These are phyloP conservation scores for Gnetum montanum DNA, from an alignment of 75 land plant species.

Conservation along the genomic window DNA sequence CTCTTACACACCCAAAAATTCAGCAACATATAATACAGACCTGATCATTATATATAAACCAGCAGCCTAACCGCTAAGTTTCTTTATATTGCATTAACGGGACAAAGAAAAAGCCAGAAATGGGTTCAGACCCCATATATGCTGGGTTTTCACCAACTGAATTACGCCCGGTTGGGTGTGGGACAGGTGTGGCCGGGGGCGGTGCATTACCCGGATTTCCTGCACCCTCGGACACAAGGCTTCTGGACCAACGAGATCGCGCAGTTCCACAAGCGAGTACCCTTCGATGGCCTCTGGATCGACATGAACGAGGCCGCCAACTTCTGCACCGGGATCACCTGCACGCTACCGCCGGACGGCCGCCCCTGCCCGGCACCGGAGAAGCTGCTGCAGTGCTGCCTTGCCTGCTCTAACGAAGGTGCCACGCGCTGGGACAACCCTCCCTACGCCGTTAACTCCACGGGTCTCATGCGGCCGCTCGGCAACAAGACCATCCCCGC, in stretches of 20 bases:
- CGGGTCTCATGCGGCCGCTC: constrained; percentile 25
- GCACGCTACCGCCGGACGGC: constrained; percentile 36
- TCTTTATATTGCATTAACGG: no score
- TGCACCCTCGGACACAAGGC: constrained; percentile 39
- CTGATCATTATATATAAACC: no score
- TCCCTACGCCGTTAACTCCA: constrained; percentile 67
- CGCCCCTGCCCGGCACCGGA: constrained; percentile 17
- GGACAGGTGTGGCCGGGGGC: constrained; percentile 50
- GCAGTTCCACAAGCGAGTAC: constrained; percentile 34
- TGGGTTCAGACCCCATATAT: no score
- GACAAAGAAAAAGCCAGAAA: no score
- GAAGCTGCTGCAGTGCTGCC: constrained; percentile 49
- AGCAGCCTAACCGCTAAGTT: no score
- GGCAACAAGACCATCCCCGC: constrained; percentile 72
- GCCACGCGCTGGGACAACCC: constrained; percentile 55
- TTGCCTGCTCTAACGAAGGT: constrained; percentile 55
- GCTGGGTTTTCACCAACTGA: no score
- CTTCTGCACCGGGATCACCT: constrained; percentile 59
- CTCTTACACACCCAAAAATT: no score
- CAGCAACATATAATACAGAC: no score
- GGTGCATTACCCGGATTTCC: constrained; percentile 58
- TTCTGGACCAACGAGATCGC: constrained; percentile 73
- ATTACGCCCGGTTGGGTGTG: no score
- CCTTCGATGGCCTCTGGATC: constrained; percentile 85
- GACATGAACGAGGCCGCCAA: constrained; percentile 92